These are phyloP conservation scores for Candida freyschussii DNA, from an alignment of 1,139 yeast genomes.

Conservation along the genomic window DNA sequence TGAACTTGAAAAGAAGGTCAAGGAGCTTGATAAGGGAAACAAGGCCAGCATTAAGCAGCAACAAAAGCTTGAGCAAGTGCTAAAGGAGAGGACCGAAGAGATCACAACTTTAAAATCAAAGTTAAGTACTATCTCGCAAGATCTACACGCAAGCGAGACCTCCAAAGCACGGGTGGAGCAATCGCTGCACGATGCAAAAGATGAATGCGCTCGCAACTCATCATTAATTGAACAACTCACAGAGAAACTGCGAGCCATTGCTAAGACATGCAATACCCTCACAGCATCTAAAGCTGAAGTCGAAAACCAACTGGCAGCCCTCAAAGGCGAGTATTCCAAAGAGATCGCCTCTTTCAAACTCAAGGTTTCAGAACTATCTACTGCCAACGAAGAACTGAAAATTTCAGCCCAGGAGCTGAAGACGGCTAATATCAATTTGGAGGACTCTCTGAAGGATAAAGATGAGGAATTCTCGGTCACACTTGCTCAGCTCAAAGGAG, in stretches of 20 bases:
- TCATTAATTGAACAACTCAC: slow-evolving; percentile 31
- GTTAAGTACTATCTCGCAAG: slow-evolving; percentile 11
- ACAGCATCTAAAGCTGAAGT: slow-evolving; percentile 24
- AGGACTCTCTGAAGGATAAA: slow-evolving; percentile 1
- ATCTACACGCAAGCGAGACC: slow-evolving; percentile 11
- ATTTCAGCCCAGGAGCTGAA: slow-evolving; percentile 7
- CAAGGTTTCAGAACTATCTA: slow-evolving; percentile 10
- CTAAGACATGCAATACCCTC: slow-evolving; percentile 27
- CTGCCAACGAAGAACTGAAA: slow-evolving; percentile 8
- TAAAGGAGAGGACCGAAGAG: slow-evolving; percentile 21
- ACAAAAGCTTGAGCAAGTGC: slow-evolving; percentile 28
- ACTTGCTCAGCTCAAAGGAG: slow-evolving; percentile 5
- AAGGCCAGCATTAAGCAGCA: slow-evolving; percentile 23
- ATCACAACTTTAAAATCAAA: slow-evolving; percentile 22
- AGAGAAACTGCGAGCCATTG: slow-evolving; percentile 33
- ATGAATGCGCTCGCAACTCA: slow-evolving; percentile 26
- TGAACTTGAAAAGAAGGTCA: slow-evolving; percentile 43
- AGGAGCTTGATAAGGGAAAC: slow-evolving; percentile 38
- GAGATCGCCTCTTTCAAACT: slow-evolving; percentile 11
- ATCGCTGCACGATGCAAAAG: slow-evolving; percentile 26
- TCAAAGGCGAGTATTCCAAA: slow-evolving; percentile 4
- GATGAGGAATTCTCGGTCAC: slow-evolving; percentile 5
- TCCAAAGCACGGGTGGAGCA: slow-evolving; percentile 18
- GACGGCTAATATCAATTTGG: slow-evolving; percentile 9
- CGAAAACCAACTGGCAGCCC: slow-evolving; percentile 14